Base-by-base conservation (phyloP, 1,139 yeast genomes). In the Taphrina deformans region DNA sequence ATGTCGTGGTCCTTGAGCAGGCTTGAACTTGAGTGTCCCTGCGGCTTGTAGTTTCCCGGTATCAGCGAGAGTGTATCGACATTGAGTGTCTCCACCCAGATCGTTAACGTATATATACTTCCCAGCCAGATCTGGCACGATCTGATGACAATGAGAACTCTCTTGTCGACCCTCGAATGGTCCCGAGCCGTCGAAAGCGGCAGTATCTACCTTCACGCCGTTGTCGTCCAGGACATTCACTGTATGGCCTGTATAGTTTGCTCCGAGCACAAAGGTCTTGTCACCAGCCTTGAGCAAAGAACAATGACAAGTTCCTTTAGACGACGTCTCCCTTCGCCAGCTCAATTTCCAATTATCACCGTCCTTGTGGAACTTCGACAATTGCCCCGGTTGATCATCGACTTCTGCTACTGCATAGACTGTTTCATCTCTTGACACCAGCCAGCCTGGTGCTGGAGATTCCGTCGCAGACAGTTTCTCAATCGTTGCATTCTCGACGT, bases 1-100 rank as follows among this genome's bases (percentile, higher is more conserved):
- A 23, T 61, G 65, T 7, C 65, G 65, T 6, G 65, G 65, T 2
- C 65, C 65, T 3, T 52, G 53, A 7, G 52, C 65, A 10, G 65
- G 65, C 16, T 44, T 26, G 40, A 61, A 21, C 10, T n/a, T 16
- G 12, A 61, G 18, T 16, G 9, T 29, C 7, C 35, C 51, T 27
- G 14, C 29, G 1, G 50, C 51, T 9, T 35, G 35, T 23, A 59
- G n/a, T 18, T 48, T 50, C 29, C 56, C 63, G 9, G 6, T 21
- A n/a, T 7, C n/a, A 16, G 27, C 29, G 27, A 59, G 16, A 6
- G 40, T 18, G 29, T 59, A 59, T 5, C 48, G 18, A 44, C 52
- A 55, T 3, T 51, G 51, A 7, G 21, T 18, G 27, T 61, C 65
- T 29, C 53, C 60, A 12, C 65, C 65, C 14, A 61, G 53, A 31